Conservation (phyloP, 306 rosid genomes). For the Corylus americana region DNA sequence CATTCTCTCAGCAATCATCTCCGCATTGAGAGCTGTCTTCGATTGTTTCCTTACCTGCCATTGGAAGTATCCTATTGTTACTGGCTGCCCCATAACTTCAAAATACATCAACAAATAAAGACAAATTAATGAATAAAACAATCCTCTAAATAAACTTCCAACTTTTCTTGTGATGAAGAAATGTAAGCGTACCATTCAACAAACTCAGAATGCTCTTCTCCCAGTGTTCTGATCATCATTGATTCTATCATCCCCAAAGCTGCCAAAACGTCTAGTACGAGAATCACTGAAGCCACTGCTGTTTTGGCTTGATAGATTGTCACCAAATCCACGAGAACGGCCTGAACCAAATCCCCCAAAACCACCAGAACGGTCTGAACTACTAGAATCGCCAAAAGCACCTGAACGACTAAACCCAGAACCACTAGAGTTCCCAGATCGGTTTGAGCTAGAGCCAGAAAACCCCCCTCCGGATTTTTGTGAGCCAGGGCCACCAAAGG, state of each 20-base stretch:
- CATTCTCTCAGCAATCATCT: not conserved
- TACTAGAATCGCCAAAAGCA: conserved; percentile 44
- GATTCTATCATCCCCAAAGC: conserved; percentile 33
- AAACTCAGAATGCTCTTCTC: conserved; percentile 31
- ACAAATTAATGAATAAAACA: not conserved
- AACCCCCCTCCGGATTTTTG: conserved; percentile 42
- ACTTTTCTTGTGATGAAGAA: conserved; percentile 11
- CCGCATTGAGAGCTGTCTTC: not conserved
- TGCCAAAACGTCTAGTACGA: conserved; percentile 25
- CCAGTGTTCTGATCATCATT: conserved; percentile 9
- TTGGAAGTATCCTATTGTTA: not conserved
- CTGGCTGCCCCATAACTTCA: not conserved
- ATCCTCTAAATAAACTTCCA: not conserved
- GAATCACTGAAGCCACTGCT: conserved; percentile 28
- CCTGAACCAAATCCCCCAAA: conserved; percentile 43
- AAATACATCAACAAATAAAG: not conserved
- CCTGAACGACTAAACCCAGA: conserved; percentile 45
- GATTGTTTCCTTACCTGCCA: not conserved
- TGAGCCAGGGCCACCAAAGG: conserved; percentile 44
- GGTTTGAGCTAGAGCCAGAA: conserved; percentile 45
- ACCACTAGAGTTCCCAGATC: conserved; percentile 54
- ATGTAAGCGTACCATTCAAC: conserved; percentile 9
- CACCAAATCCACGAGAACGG: conserved; percentile 25
- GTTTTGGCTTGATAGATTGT: conserved; percentile 27
- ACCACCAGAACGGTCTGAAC: conserved; percentile 36